These are phyloP conservation scores for Kickxella alabastrina DNA, from an alignment of 192 early-diverging fungal genomes.

Conservation along the genomic window DNA sequence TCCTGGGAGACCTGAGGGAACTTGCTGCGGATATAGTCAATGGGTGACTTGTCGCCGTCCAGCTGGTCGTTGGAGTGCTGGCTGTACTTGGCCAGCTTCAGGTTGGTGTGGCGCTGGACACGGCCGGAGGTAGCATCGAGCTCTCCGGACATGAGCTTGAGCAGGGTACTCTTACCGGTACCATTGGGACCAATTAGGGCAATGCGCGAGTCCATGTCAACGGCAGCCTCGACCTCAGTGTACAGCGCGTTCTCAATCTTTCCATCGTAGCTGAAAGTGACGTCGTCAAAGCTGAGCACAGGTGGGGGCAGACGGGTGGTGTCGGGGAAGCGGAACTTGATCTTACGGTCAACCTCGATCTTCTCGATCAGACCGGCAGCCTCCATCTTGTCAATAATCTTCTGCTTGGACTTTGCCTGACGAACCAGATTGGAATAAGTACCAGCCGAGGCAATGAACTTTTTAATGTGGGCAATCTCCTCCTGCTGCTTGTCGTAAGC, in stretches of 20 bases:
- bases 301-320: constrained; percentile 90
- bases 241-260: constrained; percentile 82
- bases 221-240: constrained; percentile 83
- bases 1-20: constrained; percentile 84
- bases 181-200: constrained; percentile 96
- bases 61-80: constrained; percentile 98
- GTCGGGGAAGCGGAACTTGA: constrained; percentile 87
- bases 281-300: constrained; percentile 87
- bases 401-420: constrained; percentile 98
- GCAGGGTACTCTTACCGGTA: constrained; percentile 92
- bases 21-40: constrained; percentile 84
- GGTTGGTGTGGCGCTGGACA: constrained; percentile 82
- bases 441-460: constrained; percentile 98
- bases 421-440: constrained; percentile 98
- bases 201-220: constrained; percentile 98
- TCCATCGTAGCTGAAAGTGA: constrained; percentile 90
- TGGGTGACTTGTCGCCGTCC: constrained; percentile 76
- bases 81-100: constrained; percentile 95
- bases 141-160: constrained; percentile 94
- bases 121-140: constrained; percentile 79
- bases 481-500: constrained; percentile 98
- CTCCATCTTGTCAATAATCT: constrained; percentile 99
- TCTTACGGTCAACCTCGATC: constrained; percentile 69
- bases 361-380: constrained; percentile 97
- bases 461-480: constrained; percentile 98